Conservation (phyloP, 805 yeast species). For the Naumovozyma baii region DNA sequence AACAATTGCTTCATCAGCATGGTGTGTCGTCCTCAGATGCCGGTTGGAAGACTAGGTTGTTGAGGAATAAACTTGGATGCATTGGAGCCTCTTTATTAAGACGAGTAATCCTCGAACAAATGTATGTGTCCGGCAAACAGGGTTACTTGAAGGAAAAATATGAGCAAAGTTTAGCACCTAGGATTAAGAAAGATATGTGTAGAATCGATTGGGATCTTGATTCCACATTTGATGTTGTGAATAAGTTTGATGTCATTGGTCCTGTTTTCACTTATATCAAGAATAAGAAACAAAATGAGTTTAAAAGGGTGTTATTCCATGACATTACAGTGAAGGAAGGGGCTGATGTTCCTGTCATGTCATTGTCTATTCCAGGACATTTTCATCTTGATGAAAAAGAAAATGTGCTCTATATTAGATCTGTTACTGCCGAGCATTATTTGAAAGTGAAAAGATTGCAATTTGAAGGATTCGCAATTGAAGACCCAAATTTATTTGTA, state of each 20-base stretch:
- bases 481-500: slow-evolving; percentile 38
- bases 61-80: slow-evolving; percentile 44
- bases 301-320: slow-evolving; percentile 42
- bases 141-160: slow-evolving; percentile 14
- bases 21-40: slow-evolving; percentile 9
- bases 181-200: slow-evolving; percentile 36
- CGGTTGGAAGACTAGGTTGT: slow-evolving; percentile 9
- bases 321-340: slow-evolving; percentile 22
- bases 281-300: slow-evolving; percentile 28
- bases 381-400: slow-evolving; percentile 20
- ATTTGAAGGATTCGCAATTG: slow-evolving; percentile 46
- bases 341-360: neutral
- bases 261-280: slow-evolving; percentile 41
- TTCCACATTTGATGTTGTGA: slow-evolving; percentile 32
- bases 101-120: slow-evolving; percentile 32
- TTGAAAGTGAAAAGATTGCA: slow-evolving; percentile 35
- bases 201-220: slow-evolving; percentile 40
- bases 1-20: slow-evolving; percentile 5
- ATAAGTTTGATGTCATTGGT: slow-evolving; percentile 46
- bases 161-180: slow-evolving; percentile 42
- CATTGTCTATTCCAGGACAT: slow-evolving; percentile 19
- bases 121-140: slow-evolving; percentile 15
- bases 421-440: slow-evolving; percentile 35
- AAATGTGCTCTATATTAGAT: slow-evolving; percentile 28
- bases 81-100: slow-evolving; percentile 54